Conservation (phyloP, 2,329 filamentous ascomycete species). For the Rutstroemia sp. region DNA sequence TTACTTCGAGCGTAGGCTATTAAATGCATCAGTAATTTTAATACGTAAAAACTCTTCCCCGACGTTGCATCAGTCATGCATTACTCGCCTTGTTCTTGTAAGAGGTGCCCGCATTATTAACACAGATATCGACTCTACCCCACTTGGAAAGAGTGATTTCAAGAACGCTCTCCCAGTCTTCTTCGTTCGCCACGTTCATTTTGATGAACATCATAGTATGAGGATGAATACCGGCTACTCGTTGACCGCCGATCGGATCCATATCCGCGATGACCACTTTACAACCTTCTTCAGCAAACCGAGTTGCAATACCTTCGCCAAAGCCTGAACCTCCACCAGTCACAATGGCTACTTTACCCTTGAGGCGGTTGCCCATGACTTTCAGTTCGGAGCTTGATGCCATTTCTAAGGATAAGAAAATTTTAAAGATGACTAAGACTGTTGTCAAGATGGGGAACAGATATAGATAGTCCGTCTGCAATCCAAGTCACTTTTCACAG, state of each 20-base stretch:
- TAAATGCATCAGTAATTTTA: neutral
- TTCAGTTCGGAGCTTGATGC: conserved; percentile 10
- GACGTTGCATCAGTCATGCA: neutral
- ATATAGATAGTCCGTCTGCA: neutral
- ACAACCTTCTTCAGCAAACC: conserved; percentile 52
- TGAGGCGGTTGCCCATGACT: conserved; percentile 32
- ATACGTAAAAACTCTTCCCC: neutral
- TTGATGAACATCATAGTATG: conserved; percentile 31
- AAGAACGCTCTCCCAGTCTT: conserved; percentile 46
- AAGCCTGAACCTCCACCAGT: conserved; percentile 58
- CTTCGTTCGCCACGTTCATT: conserved; percentile 43
- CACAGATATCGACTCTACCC: conserved; percentile 47
- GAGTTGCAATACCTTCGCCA: conserved; percentile 52
- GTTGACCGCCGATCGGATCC: conserved; percentile 42
- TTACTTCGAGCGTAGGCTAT: conserved; percentile 52
- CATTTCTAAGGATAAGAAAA: conserved; percentile 7
- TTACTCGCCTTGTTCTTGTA: conserved; percentile 46
- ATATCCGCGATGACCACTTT: conserved; percentile 57
- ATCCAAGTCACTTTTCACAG: neutral
- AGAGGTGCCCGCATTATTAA: conserved; percentile 54
- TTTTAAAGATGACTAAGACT: neutral
- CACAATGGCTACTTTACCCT: conserved; percentile 49
- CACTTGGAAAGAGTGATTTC: conserved; percentile 38
- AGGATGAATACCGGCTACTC: conserved; percentile 34
- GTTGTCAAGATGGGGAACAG: neutral